Base-by-base conservation (phyloP, 108 stramenopile genomes). In the Chaetoceros muelleri region DNA sequence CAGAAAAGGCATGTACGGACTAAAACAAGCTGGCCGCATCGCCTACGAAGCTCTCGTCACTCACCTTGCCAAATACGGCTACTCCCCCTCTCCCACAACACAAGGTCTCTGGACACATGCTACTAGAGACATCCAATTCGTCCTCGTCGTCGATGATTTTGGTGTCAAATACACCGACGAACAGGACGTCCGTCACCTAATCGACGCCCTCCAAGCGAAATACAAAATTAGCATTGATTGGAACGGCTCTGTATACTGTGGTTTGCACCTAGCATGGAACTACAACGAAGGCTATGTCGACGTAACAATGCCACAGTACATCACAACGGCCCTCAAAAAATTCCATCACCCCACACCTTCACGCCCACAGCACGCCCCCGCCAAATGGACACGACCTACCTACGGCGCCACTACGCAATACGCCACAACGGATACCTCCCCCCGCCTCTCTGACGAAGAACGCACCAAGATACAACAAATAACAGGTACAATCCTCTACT, bases 11-110 rank as follows among this genome's bases (percentile, higher is more conserved):
- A n/a, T n/a, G 73, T 79, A 74, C 24, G 76, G 76, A 22, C 69
- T 78, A 18, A 65, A 62, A 13, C 76, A 77, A 52, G 61, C 70
- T 3, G 68, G 75, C 51, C 34, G n/a, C n/a, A n/a, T n/a, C n/a
- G n/a, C n/a, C n/a, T n/a, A n/a, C n/a, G n/a, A n/a, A n/a, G n/a
- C n/a, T 46, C 19, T 45, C 72, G 21, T 64, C 64, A 18, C 69
- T 68, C 31, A 31, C 30, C 46, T 73, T 1, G 55, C 18, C 2
- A 1, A 22, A 1, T 30, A 62, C 21, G 74, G 75, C 0, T 76
- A 76, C 47, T 22, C 30, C 24, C 22, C 46, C 52, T 45, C 55
- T n/a, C 49, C 28, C 34, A 49, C n/a, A 54, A 74, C 70, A 26
- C 72, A 52, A 27, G 72, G 72, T 28, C 51, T 66, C 27, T 72